Conservation (phyloP, 441 rosid species). For the Populus hybrid region DNA sequence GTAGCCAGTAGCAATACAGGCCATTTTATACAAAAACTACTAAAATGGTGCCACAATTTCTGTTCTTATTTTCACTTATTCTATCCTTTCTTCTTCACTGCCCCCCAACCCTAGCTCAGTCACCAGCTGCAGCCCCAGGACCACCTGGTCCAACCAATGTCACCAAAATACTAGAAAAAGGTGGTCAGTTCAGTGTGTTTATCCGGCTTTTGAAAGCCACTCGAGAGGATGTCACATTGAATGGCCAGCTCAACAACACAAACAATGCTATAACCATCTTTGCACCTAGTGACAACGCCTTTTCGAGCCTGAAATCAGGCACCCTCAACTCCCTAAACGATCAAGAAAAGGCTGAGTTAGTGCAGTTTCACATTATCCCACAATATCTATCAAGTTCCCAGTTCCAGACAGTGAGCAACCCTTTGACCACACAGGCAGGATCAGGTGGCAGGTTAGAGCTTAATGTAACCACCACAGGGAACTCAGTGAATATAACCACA, state of each 20-base stretch:
- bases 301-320: background rate
- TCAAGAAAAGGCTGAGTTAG: background rate
- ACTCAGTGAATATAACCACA: background rate
- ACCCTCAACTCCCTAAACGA: background rate
- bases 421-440: background rate
- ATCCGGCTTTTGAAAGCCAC: background rate
- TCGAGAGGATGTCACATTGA: background rate
- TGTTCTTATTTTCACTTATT: background rate
- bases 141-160: background rate
- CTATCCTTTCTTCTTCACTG: background rate
- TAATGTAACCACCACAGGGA: background rate
- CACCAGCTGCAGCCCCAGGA: background rate
- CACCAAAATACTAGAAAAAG: background rate
- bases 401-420: background rate
- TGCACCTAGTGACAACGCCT: background rate
- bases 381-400: background rate
- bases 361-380: background rate
- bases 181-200: background rate
- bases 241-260: background rate
- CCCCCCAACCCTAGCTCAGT: background rate
- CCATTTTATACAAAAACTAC: background rate
- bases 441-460: background rate
- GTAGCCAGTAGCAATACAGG: background rate
- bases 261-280: background rate
- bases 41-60: background rate